Base-by-base conservation (phyloP, 2,329 filamentous ascomycete species). In the Drechmeria coniospora region DNA sequence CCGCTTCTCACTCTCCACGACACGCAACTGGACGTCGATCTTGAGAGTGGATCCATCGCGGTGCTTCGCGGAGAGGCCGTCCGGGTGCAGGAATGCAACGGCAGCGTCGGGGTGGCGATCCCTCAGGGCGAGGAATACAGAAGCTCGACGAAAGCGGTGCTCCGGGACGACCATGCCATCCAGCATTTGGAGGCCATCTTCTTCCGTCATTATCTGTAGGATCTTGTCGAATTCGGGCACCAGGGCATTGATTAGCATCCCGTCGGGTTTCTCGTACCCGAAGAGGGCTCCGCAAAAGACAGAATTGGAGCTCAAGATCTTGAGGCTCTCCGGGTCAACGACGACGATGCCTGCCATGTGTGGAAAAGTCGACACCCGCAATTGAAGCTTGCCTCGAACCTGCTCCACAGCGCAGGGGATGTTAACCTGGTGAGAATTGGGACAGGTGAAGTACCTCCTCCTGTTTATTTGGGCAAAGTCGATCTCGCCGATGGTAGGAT, bases 101-200 rank as follows among this genome's bases (percentile, higher is more conserved):
- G 78, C 68, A 6, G 77, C 79, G 53, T 93, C 82, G 24, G 75
- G 70, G 25, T 75, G 80, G 16, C 81, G 83, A 47, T 94, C 81
- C 30, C 80, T 75, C 31, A 95, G 63, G 2, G 81, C 79, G 15
- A 93, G 65, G 29, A 93, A 68, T 4, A 84, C 83, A 32, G 83
- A 72, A 6, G 90, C 90, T 39, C 86, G 76, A 32, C 90, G 74
- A 56, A 98, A 95, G 45, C 82, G 92, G 47, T 94, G 86, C 50
- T 98, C 90, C 2, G 90, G 86, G 31, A 98, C 79, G 11, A 98
- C 86, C 43, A 94, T 86, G n/a, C 90, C 90, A 50, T 98, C 90
- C 8, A 79, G 68, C 15, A 95, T 61, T 28, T 75, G 66, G 27
- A 94, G 66, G 22, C 81, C 75, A 41, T 98, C 86, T 46, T 94